Percentiles rank a stretch among this genome's conserved stretches.
These are phyloP conservation scores for Aspergillus sp. DNA, from an alignment of 2,329 filamentous ascomycete species.

Conservation along the genomic window DNA sequence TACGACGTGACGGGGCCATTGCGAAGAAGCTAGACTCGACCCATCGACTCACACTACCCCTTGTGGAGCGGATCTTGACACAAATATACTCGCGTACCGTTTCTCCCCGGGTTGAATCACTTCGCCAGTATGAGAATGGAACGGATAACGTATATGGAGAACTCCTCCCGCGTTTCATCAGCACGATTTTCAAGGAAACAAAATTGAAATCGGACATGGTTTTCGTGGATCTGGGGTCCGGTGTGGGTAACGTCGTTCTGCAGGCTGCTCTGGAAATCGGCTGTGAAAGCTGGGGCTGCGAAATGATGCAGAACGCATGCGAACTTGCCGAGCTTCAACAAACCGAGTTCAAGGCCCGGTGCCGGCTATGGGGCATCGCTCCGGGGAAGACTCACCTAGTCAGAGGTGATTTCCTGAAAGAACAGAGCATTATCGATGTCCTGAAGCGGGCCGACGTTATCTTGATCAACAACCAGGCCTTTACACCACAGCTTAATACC, in stretches of 20 bases:
- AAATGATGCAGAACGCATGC: slow-evolving; percentile 91
- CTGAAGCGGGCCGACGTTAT: slow-evolving; percentile 89
- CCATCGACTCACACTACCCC: slow-evolving; percentile 66
- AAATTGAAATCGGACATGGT: slow-evolving; percentile 77
- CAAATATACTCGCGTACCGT: slow-evolving; percentile 93
- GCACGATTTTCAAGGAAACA: slow-evolving; percentile 74
- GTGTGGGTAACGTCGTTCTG: slow-evolving; percentile 91
- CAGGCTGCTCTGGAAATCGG: slow-evolving; percentile 92
- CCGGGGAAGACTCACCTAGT: slow-evolving; percentile 78
- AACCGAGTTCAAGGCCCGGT: slow-evolving; percentile 78
- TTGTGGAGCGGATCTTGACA: slow-evolving; percentile 76
- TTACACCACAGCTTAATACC: slow-evolving; percentile 82
- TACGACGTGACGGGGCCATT: slow-evolving; percentile 69
- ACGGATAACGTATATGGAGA: slow-evolving; percentile 95
- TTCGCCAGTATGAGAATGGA: slow-evolving; percentile 83
- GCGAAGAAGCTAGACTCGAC: slow-evolving; percentile 67
- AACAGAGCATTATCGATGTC: slow-evolving; percentile 65
- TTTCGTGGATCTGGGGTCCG: slow-evolving; percentile 92
- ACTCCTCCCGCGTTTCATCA: slow-evolving; percentile 78
- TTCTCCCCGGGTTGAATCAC: slow-evolving; percentile 78
- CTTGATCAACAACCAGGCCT: slow-evolving; percentile 96
- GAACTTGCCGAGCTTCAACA: slow-evolving; percentile 76
- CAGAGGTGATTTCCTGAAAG: slow-evolving; percentile 78
- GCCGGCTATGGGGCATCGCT: slow-evolving; percentile 81
- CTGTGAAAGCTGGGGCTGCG: slow-evolving; percentile 93